Percentiles rank a stretch among this genome's conserved stretches.
phyloP scores from a whole-genome alignment of 139 green algal genomes.

The Chlamydomonas applanata region DNA sequence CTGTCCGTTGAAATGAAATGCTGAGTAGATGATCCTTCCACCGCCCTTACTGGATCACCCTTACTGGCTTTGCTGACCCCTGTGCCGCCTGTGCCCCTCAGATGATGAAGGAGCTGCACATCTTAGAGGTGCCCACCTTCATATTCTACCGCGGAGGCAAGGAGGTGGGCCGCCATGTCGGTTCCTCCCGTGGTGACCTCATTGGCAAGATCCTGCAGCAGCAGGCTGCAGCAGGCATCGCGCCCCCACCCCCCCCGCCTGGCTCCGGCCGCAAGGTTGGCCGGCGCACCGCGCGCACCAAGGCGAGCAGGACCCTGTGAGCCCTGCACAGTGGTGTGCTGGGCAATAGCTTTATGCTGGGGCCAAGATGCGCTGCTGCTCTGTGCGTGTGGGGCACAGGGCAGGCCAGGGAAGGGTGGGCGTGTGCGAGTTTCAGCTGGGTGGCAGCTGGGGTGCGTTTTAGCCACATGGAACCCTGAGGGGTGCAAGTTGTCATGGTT shows the following conservation, averaged over 20 bases:
- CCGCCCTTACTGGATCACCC: too few relatives aligned
- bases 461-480: too few relatives aligned
- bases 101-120: conserved; percentile 49
- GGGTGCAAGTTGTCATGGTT: too few relatives aligned
- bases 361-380: background rate
- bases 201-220: conserved; percentile 50
- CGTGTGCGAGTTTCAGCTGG: too few relatives aligned
- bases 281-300: background rate
- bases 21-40: too few relatives aligned
- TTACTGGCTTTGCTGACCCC: too few relatives aligned
- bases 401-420: background rate
- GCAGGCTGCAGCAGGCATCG: conserved; percentile 18
- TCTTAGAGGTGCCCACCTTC: conserved; percentile 84
- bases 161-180: conserved; percentile 70
- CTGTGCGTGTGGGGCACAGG: background rate
- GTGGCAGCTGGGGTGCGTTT: too few relatives aligned
- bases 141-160: conserved; percentile 74
- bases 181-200: conserved; percentile 75
- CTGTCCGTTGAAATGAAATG: too few relatives aligned
- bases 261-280: conserved; percentile 1
- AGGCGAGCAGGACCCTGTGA: background rate
- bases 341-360: background rate
- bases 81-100: background rate
- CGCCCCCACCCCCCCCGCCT: conserved; percentile 20
- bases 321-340: too few relatives aligned